Evolutionary conservation across 306 rosid genomes (phyloP).

Genomic region (barrel medic (Medicago truncatula)): MtrunA17r5.0-ANR NC_053042.1:41148001-41148500

Average conservation of each 20-base stretch:
- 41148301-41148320: constrained; percentile 51
- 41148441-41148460: not conserved
- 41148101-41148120: not conserved
- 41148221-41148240: constrained; percentile 92
- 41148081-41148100: constrained; percentile 71
- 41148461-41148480: not conserved
- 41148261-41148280: constrained; percentile 51
- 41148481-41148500: not conserved
- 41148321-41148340: constrained; percentile 40
- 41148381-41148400: not conserved
- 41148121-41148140: not conserved
- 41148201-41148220: constrained; percentile 55
- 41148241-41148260: constrained; percentile 69
- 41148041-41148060: constrained; percentile 83
- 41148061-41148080: constrained; percentile 76
- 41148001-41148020: constrained; percentile 79
- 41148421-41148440: not conserved
- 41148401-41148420: not conserved
- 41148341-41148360: constrained; percentile 56
- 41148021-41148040: constrained; percentile 71
- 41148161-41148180: constrained; percentile 16
- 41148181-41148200: constrained; percentile 14
- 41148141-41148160: not conserved
- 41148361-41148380: constrained; percentile 33
- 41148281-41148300: constrained; percentile 58